A percentile compares a stretch with the other conserved stretches of the same genome.
Conservation (phyloP, 805 yeast species). For the Yarrowia keelungensis region DNA sequence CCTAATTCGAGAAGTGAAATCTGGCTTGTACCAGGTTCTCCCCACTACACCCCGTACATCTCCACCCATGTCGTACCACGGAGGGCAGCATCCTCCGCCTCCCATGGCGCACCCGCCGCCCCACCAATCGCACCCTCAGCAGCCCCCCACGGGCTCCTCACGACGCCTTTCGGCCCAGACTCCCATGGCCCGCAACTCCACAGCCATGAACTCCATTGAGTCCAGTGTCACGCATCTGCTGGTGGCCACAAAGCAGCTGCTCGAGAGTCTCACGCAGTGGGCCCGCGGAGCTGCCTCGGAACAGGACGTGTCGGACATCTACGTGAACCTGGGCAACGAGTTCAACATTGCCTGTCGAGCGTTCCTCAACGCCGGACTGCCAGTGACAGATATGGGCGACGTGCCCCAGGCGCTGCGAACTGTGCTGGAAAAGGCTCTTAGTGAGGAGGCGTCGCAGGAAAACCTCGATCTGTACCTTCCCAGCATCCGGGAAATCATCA, state of each 20-base stretch:
- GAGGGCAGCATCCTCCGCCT: conserved; percentile 23
- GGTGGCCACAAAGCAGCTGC: conserved; percentile 84
- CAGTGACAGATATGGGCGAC: conserved; percentile 80
- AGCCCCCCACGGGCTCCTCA: conserved; percentile 15
- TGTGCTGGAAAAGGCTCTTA: conserved; percentile 83
- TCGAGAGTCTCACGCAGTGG: conserved; percentile 92
- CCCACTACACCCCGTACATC: neutral
- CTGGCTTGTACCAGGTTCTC: conserved; percentile 1
- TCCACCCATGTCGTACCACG: conserved; percentile 31
- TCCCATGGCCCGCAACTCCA: conserved; percentile 33
- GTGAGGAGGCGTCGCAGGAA: conserved; percentile 83
- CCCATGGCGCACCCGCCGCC: conserved; percentile 19
- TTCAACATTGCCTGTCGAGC: conserved; percentile 85
- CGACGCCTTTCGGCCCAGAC: conserved; percentile 9
- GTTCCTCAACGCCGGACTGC: conserved; percentile 78
- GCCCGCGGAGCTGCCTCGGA: conserved; percentile 81
- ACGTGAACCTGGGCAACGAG: conserved; percentile 92
- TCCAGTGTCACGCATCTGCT: conserved; percentile 78
- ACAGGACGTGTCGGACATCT: conserved; percentile 84
- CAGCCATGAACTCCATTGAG: conserved; percentile 63
- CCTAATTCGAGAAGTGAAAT: conserved; percentile 7
- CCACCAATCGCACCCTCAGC: neutral
- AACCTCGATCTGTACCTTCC: conserved; percentile 83
- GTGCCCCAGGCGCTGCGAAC: conserved; percentile 83
- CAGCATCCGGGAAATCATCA: conserved; percentile 82